These are phyloP conservation scores for Colletotrichum paranaense DNA, from an alignment of 2,329 filamentous ascomycete species.

Conservation along the genomic window DNA sequence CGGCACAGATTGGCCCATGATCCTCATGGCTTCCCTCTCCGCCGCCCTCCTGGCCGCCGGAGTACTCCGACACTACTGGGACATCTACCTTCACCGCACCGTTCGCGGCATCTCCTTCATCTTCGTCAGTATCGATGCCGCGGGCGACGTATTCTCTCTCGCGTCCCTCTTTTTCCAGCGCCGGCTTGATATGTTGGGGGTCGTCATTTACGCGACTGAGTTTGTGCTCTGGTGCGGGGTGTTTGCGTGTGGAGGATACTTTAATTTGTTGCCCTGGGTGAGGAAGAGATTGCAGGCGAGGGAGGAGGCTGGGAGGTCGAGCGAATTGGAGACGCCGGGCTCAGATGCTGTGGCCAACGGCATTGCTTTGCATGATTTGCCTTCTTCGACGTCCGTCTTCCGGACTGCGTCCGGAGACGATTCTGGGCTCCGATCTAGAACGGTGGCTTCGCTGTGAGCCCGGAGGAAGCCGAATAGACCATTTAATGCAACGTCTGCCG, in stretches of 20 bases:
- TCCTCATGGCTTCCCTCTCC: slow-evolving; percentile 74
- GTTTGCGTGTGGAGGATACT: slow-evolving; percentile 73
- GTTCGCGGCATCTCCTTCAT: slow-evolving; percentile 79
- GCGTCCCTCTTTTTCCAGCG: slow-evolving; percentile 73
- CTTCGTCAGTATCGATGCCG: slow-evolving; percentile 77
- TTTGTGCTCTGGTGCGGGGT: slow-evolving; percentile 75
- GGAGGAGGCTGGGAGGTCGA: slow-evolving; percentile 2
- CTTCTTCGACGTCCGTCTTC: slow-evolving; percentile 74
- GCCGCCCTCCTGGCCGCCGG: slow-evolving; percentile 72
- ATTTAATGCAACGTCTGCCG: too few relatives aligned
- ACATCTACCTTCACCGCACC: slow-evolving; percentile 74
- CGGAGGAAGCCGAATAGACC: too few relatives aligned
- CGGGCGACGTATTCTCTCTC: slow-evolving; percentile 75
- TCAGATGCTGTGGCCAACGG: not conserved
- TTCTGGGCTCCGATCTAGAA: not conserved
- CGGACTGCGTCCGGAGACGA: slow-evolving; percentile 59
- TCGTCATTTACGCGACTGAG: slow-evolving; percentile 76
- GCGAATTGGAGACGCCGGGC: not conserved
- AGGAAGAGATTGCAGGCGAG: slow-evolving; percentile 45
- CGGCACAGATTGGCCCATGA: slow-evolving; percentile 69
- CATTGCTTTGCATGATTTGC: slow-evolving; percentile 58
- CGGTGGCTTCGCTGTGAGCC: not conserved
- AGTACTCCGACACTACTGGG: slow-evolving; percentile 75
- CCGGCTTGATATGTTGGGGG: slow-evolving; percentile 67
- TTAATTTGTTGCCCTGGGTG: slow-evolving; percentile 71